Evolutionary conservation across 768 basidiomycete genomes (phyloP).

Genomic region (Agaricus blazei): DNA sequence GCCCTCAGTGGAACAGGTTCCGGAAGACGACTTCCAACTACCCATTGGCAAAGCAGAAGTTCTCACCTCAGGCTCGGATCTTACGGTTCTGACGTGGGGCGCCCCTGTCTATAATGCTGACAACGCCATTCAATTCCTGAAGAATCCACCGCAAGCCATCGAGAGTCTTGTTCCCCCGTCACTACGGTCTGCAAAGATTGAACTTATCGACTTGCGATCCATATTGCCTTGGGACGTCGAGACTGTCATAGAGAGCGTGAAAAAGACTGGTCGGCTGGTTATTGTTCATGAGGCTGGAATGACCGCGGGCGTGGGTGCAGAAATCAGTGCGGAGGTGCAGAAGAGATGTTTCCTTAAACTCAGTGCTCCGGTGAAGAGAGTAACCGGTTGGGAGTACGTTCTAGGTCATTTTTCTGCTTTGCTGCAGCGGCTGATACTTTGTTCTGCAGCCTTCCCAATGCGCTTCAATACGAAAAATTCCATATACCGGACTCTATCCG

Average conservation of each 20-base stretch:
- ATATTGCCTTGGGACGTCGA: constrained; percentile 88
- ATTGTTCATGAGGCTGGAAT: constrained; percentile 91
- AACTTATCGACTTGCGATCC: constrained; percentile 87
- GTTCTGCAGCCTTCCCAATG: constrained; percentile 66
- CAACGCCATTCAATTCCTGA: constrained; percentile 71
- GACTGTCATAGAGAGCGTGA: constrained; percentile 76
- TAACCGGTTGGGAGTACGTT: constrained; percentile 94
- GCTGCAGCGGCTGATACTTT: neutral
- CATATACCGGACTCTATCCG: constrained; percentile 85
- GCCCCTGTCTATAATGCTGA: constrained; percentile 90
- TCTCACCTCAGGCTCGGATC: constrained; percentile 67
- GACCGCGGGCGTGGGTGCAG: constrained; percentile 84
- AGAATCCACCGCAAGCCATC: constrained; percentile 58
- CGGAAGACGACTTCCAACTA: constrained; percentile 80
- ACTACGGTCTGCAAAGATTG: constrained; percentile 66
- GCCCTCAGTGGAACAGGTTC: constrained; percentile 80
- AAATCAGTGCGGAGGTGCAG: constrained; percentile 89
- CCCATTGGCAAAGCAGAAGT: constrained; percentile 80
- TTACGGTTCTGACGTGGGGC: constrained; percentile 93
- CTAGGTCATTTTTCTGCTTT: neutral
- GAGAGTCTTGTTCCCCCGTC: constrained; percentile 60
- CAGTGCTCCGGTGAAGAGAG: constrained; percentile 80
- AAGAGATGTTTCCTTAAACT: constrained; percentile 84
- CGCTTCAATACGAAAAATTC: constrained; percentile 87
- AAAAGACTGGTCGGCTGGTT: constrained; percentile 77